These are phyloP conservation scores for Dendrocalamus latiflorus DNA, from an alignment of 202 grass and related monocot genomes.

Conservation along the genomic window DNA sequence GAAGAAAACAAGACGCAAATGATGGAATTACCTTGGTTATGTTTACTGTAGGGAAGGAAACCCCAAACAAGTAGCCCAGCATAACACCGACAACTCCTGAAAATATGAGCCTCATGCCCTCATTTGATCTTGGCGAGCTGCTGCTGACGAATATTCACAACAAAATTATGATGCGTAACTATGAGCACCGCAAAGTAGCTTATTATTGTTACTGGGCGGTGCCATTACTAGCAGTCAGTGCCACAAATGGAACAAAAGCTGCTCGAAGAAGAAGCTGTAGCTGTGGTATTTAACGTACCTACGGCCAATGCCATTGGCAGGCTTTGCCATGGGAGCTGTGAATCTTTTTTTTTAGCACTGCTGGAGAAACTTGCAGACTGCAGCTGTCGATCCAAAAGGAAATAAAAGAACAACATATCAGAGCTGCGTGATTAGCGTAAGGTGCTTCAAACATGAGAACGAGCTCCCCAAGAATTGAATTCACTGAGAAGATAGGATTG, in stretches of 20 bases:
- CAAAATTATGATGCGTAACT: neutral
- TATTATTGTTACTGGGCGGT: neutral
- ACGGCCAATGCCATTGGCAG: conserved; percentile 15
- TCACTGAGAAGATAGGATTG: neutral
- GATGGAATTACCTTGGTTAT: conserved; percentile 72
- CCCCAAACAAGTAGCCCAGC: conserved; percentile 83
- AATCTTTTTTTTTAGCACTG: neutral
- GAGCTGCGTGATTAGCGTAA: neutral
- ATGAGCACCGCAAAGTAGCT: neutral
- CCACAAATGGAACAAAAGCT: neutral
- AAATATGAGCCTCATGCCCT: conserved; percentile 71
- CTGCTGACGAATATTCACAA: conserved; percentile 22
- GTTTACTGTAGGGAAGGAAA: conserved; percentile 76
- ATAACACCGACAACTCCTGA: conserved; percentile 69
- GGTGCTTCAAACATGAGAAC: neutral
- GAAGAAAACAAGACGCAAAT: conserved; percentile 17
- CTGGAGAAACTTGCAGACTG: neutral
- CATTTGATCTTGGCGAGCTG: conserved; percentile 58
- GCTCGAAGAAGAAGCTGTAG: neutral
- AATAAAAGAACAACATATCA: neutral
- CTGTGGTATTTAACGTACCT: conserved; percentile 13
- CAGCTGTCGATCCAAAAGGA: neutral
- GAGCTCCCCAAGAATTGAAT: neutral
- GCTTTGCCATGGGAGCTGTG: conserved; percentile 30
- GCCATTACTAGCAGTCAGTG: neutral